Evolutionary conservation across 2,329 filamentous ascomycete genomes (phyloP), one percentile per base, ranked within the genome.

Genomic region (Fusarium fujikuroi): DNA sequence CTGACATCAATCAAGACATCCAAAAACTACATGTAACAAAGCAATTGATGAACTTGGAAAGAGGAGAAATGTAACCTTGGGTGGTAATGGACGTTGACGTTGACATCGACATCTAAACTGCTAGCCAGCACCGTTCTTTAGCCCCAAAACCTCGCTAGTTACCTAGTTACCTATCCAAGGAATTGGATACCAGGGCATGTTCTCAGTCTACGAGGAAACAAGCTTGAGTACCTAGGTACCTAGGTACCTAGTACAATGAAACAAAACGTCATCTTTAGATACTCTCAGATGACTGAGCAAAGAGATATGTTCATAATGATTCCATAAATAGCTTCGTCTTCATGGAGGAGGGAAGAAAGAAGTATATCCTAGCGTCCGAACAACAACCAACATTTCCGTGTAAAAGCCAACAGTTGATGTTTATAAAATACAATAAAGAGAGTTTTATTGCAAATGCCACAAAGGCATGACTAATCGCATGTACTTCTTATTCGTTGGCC

Each of bases 1-100:
- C 64, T 66, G 62, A 69, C 57, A 50, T 50, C 37, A 69, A 39
- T 36, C 32, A 36, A 40, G 28, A 50, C 42, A 63, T 44, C 49
- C 23, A 62, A 49, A 43, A 69, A 34, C 53, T 59, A 21, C 25
- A 30, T 47, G 69, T 52, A 69, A 53, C 65, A 63, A 64, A 64
- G 57, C 49, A 69, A 42, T 49, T 36, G 37, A 28, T 42, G 30
- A 32, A 32, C 36, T 32, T 40, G 36, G n/a, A 70, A 69, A 58
- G 70, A 70, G 65, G 70, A 73, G 69, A 66, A 70, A 72, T 66
- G 70, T 72, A 72, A 72, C 70, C 52, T 72, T 46, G 37, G 47
- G 43, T 25, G 40, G 34, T n/a, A 19, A 42, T 58, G 37, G 34
- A 47, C 44, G 60, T 32, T 37, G 28, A 39, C 52, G 42, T 32